Percentiles rank a stretch among this genome's conserved stretches.
Conservation (phyloP, 2,329 filamentous ascomycete species). For the Colletotrichum sp. region DNA sequence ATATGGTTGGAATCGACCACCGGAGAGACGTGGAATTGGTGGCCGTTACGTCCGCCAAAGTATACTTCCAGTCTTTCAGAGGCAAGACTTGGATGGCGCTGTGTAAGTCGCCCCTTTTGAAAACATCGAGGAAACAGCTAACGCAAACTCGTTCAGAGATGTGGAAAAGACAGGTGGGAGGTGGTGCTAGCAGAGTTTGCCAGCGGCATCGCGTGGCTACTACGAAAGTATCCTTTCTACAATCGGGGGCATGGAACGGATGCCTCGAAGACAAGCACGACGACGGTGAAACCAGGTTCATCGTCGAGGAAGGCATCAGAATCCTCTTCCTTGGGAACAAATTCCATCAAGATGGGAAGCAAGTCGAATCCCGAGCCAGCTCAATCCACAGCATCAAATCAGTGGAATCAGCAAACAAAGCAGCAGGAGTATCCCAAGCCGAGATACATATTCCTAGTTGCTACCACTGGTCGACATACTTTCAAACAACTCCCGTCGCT, state of each 20-base stretch:
- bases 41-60: background rate
- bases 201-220: background rate
- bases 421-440: background rate
- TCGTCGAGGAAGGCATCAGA: background rate
- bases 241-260: background rate
- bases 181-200: background rate
- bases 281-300: background rate
- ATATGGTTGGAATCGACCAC: background rate
- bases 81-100: background rate
- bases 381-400: background rate
- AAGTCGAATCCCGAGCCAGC: background rate
- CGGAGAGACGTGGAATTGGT: background rate
- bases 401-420: background rate
- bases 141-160: background rate
- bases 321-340: background rate
- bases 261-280: background rate
- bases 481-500: background rate
- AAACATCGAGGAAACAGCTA: background rate
- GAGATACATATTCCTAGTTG: background rate
- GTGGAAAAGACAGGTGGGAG: background rate
- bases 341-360: background rate
- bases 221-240: background rate
- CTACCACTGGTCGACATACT: background rate
- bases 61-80: background rate
- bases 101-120: background rate